Percentiles rank a stretch among this genome's conserved stretches.
phyloP scores from a whole-genome alignment of 768 basidiomycete species.

The Suillus brevipes region DNA sequence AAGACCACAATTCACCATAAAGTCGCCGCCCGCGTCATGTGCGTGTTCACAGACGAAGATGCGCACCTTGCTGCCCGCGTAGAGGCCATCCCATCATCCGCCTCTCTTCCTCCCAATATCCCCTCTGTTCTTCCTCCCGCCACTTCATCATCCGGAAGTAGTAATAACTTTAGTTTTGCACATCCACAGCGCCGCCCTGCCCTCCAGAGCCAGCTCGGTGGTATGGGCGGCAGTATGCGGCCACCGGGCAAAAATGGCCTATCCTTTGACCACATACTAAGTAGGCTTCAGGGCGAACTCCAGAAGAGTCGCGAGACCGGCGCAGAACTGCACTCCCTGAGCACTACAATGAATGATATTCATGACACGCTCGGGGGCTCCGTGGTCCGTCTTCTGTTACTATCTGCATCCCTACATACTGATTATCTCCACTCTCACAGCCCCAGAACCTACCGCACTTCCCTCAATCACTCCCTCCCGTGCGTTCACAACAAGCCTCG shows the following conservation, averaged over 20 bases:
- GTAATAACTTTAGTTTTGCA: slow-evolving; percentile 44
- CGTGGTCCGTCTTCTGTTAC: slow-evolving; percentile 49
- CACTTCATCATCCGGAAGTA: slow-evolving; percentile 27
- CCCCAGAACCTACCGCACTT: slow-evolving; percentile 62
- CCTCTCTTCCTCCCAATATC: slow-evolving; percentile 19
- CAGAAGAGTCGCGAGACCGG: slow-evolving; percentile 95
- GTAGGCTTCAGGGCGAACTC: slow-evolving; percentile 87
- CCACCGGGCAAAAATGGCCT: slow-evolving; percentile 82
- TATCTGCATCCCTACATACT: slow-evolving; percentile 8
- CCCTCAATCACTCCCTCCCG: slow-evolving; percentile 65
- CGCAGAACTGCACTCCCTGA: slow-evolving; percentile 76
- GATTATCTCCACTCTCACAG: slow-evolving; percentile 35
- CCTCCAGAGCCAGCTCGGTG: slow-evolving; percentile 68
- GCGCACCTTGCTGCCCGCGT: slow-evolving; percentile 69
- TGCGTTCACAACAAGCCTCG: slow-evolving; percentile 42
- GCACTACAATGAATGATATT: slow-evolving; percentile 83
- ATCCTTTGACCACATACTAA: slow-evolving; percentile 90
- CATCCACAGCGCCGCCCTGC: slow-evolving; percentile 54
- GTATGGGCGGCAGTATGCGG: slow-evolving; percentile 71
- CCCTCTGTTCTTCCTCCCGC: slow-evolving; percentile 32
- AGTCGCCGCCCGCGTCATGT: slow-evolving; percentile 91
- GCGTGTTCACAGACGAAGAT: slow-evolving; percentile 86
- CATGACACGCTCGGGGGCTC: slow-evolving; percentile 88
- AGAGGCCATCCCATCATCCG: slow-evolving; percentile 60
- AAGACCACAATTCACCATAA: slow-evolving; percentile 98